Percentiles rank a stretch among this genome's conserved stretches.
Conservation (phyloP, 768 basidiomycete species). For the Mycena sanguinolenta region DNA sequence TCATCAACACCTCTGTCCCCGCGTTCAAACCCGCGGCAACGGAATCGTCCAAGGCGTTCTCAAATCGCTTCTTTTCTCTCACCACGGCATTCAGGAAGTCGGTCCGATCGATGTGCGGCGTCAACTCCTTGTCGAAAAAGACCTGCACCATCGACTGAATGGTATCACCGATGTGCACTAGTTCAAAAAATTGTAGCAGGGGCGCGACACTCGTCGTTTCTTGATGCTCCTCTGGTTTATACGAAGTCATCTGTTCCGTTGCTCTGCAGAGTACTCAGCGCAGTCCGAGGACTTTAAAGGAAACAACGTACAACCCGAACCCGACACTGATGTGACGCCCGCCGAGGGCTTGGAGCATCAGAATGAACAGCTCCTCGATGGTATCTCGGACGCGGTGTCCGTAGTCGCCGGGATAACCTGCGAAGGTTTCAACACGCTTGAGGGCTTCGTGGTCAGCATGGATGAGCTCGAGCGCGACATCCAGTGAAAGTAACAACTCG, state of each 20-base stretch:
- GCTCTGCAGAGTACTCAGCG: conserved; percentile 65
- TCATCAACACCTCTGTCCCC: conserved; percentile 96
- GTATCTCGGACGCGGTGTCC: conserved; percentile 92
- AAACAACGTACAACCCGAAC: conserved; percentile 74
- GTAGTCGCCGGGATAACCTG: conserved; percentile 87
- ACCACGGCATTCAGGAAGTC: conserved; percentile 95
- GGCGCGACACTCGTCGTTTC: conserved; percentile 90
- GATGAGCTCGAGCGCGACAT: conserved; percentile 91
- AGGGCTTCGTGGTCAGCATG: conserved; percentile 92
- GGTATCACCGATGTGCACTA: conserved; percentile 97
- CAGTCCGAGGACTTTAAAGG: conserved; percentile 32
- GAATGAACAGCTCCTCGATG: conserved; percentile 93
- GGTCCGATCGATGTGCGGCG: conserved; percentile 89
- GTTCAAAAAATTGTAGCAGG: conserved; percentile 95
- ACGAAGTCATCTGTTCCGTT: conserved; percentile 89
- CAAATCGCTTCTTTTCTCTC: conserved; percentile 96
- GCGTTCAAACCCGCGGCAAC: conserved; percentile 95
- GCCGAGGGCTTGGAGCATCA: conserved; percentile 82
- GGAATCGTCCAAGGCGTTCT: conserved; percentile 91
- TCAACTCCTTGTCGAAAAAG: conserved; percentile 96
- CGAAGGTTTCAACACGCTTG: conserved; percentile 93
- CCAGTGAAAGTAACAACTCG: conserved; percentile 92
- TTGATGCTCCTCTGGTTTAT: conserved; percentile 89
- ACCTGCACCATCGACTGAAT: conserved; percentile 98
- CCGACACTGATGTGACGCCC: conserved; percentile 86